These are phyloP conservation scores for Trichocomaceae sp. DNA, from an alignment of 2,329 filamentous ascomycete genomes.

Conservation along the genomic window DNA sequence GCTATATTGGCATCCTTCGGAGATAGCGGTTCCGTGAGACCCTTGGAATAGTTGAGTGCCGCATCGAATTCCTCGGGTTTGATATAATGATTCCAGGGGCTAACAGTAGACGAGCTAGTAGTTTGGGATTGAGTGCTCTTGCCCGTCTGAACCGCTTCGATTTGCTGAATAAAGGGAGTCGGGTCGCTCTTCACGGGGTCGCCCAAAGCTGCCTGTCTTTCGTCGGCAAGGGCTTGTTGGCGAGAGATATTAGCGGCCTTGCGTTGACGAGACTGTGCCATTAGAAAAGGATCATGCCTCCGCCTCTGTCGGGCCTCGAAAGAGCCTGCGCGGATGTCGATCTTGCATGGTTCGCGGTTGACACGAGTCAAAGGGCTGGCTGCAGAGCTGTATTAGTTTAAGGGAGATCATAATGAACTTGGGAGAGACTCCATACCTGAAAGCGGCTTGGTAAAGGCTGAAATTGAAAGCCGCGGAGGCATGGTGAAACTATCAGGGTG, in stretches of 20 bases:
- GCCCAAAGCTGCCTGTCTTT: constrained; percentile 61
- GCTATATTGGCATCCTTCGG: constrained; percentile 24
- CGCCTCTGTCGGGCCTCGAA: constrained; percentile 58
- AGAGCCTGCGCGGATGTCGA: constrained; percentile 59
- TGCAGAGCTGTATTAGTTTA: background rate
- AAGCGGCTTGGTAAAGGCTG: constrained; percentile 54
- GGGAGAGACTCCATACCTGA: constrained; percentile 49
- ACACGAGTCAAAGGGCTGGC: constrained; percentile 45
- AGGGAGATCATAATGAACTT: background rate
- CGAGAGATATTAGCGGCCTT: constrained; percentile 76
- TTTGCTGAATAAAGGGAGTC: constrained; percentile 78
- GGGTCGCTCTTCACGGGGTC: constrained; percentile 70
- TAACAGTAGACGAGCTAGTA: constrained; percentile 12
- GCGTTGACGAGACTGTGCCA: constrained; percentile 72
- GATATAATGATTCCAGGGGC: constrained; percentile 69
- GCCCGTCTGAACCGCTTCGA: constrained; percentile 53
- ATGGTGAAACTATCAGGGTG: constrained; percentile 42
- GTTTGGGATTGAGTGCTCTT: constrained; percentile 15
- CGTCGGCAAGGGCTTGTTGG: constrained; percentile 60
- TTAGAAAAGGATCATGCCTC: constrained; percentile 72
- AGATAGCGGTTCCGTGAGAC: constrained; percentile 46
- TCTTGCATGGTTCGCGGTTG: constrained; percentile 45
- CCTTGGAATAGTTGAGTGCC: constrained; percentile 61
- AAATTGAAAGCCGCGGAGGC: constrained; percentile 60
- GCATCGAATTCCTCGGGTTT: constrained; percentile 59